Percentiles rank a stretch among this genome's conserved stretches.
Conservation (phyloP, 2,329 filamentous ascomycete species). For the Periconia digitata region DNA sequence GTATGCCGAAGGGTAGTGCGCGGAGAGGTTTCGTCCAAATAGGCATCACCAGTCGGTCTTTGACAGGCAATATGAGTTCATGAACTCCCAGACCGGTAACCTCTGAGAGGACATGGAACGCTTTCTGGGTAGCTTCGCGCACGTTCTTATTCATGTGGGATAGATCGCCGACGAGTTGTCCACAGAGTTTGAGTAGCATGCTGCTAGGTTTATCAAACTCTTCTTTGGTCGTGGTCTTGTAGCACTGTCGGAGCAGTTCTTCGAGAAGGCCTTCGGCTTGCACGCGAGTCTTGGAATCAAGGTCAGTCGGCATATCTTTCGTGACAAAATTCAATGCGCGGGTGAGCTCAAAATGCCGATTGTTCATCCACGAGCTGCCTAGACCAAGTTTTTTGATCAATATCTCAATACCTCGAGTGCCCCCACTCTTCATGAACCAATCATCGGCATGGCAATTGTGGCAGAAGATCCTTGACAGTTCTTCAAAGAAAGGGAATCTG, state of each 20-base stretch:
- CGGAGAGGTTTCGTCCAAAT: slow-evolving; percentile 95
- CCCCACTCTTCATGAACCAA: slow-evolving; percentile 97
- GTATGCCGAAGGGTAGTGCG: slow-evolving; percentile 88
- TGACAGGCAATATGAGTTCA: slow-evolving; percentile 86
- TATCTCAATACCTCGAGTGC: slow-evolving; percentile 85
- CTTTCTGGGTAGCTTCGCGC: slow-evolving; percentile 79
- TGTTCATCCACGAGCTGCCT: slow-evolving; percentile 78
- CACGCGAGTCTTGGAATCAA: slow-evolving; percentile 84
- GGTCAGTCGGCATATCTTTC: slow-evolving; percentile 94
- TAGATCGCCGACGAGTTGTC: slow-evolving; percentile 82
- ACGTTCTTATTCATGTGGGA: slow-evolving; percentile 96
- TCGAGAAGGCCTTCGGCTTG: slow-evolving; percentile 83
- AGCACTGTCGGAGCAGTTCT: slow-evolving; percentile 75
- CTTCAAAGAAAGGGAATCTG: slow-evolving; percentile 79
- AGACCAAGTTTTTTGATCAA: slow-evolving; percentile 83
- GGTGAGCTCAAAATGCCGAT: slow-evolving; percentile 84
- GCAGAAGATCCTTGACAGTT: slow-evolving; percentile 81
- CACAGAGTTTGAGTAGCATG: slow-evolving; percentile 74
- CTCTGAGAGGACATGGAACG: slow-evolving; percentile 78
- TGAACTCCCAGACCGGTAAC: slow-evolving; percentile 77
- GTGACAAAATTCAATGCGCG: slow-evolving; percentile 94
- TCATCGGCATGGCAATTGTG: slow-evolving; percentile 97
- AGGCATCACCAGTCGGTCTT: slow-evolving; percentile 82
- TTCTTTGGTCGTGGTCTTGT: slow-evolving; percentile 76
- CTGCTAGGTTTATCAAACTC: slow-evolving; percentile 70